A percentile compares a stretch with the other conserved stretches of the same genome.
phyloP scores from a whole-genome alignment of 1,284 basidiomycete species.

The Ceratobasidium sp. region DNA sequence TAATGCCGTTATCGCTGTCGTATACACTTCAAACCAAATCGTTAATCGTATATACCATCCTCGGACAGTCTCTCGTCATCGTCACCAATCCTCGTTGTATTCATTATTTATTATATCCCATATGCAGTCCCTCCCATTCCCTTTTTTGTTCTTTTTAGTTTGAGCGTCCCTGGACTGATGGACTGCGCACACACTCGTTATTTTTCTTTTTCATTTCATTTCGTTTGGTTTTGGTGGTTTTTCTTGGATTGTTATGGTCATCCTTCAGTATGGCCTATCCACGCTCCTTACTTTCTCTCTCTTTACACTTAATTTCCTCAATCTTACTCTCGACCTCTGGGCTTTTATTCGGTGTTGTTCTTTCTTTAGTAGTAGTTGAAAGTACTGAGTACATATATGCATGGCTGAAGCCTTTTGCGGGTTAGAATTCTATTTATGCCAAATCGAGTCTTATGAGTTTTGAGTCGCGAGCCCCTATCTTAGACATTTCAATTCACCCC shows the following conservation, averaged over 20 bases:
- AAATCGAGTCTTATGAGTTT: no score
- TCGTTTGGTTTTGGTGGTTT: background rate
- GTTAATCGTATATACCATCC: conserved; percentile 5
- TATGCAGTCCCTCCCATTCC: conserved; percentile 20
- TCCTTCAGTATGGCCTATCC: background rate
- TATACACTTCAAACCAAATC: background rate
- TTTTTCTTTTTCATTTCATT: background rate
- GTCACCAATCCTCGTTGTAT: conserved; percentile 13
- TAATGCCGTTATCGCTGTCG: conserved; percentile 4
- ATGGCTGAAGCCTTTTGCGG: background rate
- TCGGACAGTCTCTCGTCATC: background rate
- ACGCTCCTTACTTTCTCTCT: conserved; percentile 25
- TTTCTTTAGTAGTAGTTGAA: background rate
- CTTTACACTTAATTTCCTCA: background rate
- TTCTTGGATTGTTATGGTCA: background rate
- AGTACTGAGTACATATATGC: conserved; percentile 37
- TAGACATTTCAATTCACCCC: no score
- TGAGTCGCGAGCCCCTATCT: no score
- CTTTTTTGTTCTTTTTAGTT: conserved; percentile 14
- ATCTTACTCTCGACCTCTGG: no score
- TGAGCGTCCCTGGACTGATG: background rate
- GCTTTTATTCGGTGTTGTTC: background rate
- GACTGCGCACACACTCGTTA: conserved; percentile 27
- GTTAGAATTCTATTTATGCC: no score
- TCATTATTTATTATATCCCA: conserved; percentile 28